Evolutionary conservation across 2,329 filamentous ascomycete genomes (phyloP), one percentile per base, ranked within the genome.

Genomic region (Hirsutella rhossiliensis): DNA sequence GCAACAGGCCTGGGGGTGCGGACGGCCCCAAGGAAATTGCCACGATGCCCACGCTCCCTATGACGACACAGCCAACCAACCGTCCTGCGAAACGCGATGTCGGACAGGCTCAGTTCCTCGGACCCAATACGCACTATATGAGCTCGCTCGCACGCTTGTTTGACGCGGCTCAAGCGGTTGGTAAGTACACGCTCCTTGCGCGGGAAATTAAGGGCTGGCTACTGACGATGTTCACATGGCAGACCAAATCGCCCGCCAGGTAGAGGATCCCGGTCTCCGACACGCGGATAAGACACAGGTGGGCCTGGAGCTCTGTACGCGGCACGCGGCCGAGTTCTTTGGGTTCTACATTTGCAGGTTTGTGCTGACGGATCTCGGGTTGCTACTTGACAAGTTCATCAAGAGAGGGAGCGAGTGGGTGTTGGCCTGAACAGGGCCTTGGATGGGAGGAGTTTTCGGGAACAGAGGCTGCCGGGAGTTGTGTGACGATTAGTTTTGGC

Each of bases 391-490:
- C 62, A 98, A 97, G 62, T 97, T 92, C 58, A 82, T 98, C 61
- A 98, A 98, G 72, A 79, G 89, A 52, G 89, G 90, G 20, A 94
- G 84, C 55, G 90, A 98, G 71, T 98, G 90, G 90, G 88, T 96
- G 42, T 31, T 52, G 29, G 36, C 45, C 3, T 51, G 43, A 50
- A 7, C 2, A 15, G 8, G n/a, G 1, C 15, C 17, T 9, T 28
- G 5, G 17, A 6, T 6, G 17, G 15, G 8, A 37, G 3, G 9
- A 11, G 34, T n/a, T 19, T n/a, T n/a, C n/a, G n/a, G 34, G 34
- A 18, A 5, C 5, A 18, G n/a, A 27, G 23, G 23, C 23, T 27
- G 23, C 3, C 23, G 23, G 23, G 23, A 9, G 23, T 6, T 27
- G 23, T 7, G 23, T 27, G 23, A 27, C 23, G 23, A 9, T 27